Conservation (phyloP, 176 grass and related monocot genomes). For the Hordeum marinum region DNA sequence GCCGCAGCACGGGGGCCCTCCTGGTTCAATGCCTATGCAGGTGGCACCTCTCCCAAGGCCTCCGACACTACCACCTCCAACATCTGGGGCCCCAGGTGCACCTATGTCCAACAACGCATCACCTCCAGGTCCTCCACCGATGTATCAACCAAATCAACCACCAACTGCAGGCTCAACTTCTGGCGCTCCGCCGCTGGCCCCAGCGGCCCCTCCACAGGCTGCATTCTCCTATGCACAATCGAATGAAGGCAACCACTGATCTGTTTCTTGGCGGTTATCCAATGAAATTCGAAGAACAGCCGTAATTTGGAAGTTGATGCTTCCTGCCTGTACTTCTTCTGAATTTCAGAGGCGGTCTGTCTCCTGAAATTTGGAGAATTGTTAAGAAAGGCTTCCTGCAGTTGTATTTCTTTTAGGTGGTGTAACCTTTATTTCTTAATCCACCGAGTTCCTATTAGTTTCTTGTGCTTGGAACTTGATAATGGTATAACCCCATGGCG, state of each 20-base stretch:
- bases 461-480: not conserved
- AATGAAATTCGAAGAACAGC: not conserved
- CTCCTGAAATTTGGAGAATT: not conserved
- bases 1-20: slow-evolving; percentile 8
- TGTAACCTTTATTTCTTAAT: slow-evolving; percentile 30
- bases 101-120: slow-evolving; percentile 32
- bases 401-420: not conserved
- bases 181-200: slow-evolving; percentile 38
- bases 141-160: slow-evolving; percentile 52
- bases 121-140: slow-evolving; percentile 24
- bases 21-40: slow-evolving; percentile 54
- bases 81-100: slow-evolving; percentile 35
- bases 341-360: not conserved
- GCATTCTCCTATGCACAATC: slow-evolving; percentile 38
- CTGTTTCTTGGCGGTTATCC: not conserved
- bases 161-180: slow-evolving; percentile 24
- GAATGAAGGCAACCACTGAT: slow-evolving; percentile 46
- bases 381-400: not conserved
- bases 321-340: not conserved
- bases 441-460: not conserved
- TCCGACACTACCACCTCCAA: slow-evolving; percentile 46
- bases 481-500: not conserved
- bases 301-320: not conserved
- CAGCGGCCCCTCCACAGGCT: slow-evolving; percentile 24
- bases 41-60: slow-evolving; percentile 56